Evolutionary conservation across 2,329 filamentous ascomycete species (phyloP), one percentile per base, ranked within the genome.

Genomic region (Lachnellula subtilissima): DNA sequence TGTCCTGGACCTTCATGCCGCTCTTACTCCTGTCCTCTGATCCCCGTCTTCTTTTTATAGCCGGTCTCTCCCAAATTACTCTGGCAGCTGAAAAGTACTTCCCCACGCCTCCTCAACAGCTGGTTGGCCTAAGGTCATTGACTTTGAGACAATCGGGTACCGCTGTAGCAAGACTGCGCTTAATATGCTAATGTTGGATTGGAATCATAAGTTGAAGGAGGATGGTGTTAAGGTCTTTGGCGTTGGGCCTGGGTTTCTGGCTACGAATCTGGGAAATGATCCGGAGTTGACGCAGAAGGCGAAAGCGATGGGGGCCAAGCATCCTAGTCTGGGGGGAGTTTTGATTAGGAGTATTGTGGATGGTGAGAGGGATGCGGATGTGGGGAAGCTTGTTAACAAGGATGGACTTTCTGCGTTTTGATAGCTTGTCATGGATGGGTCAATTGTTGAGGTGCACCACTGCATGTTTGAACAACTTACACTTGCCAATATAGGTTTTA

Each of bases 171-270:
- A 80, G 65, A 71, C 69, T 3, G 76, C 72, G 0, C 60, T 80
- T 40, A 78, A 78, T 58, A 79, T 79, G 76, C 53, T 79, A 59
- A 76, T 78, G 76, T 65, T 73, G 14, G 73, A 78, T 57, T 79
- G 73, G 72, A 57, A 67, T 46, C 70, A 73, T 37, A 64, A 73
- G 2, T 66, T 83, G 35, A 71, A 69, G 49, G 71, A 71, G 1
- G 79, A 83, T 52, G 77, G 77, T 0, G 76, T 82, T 2, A 79
- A 77, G 64, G 75, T 78, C 0, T 82, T 72, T 70, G 65, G 64
- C 25, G 66, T 82, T 12, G 74, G 71, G 5, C 79, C 78, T 0
- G 80, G 79, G 0, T 73, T 77, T 42, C 62, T 81, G 48, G 77
- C 74, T 1, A 82, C 78, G 0, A 71, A 73, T 2, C 57, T 82